Base-by-base conservation (phyloP, 768 basidiomycete species). In the Podaxis sp. region DNA sequence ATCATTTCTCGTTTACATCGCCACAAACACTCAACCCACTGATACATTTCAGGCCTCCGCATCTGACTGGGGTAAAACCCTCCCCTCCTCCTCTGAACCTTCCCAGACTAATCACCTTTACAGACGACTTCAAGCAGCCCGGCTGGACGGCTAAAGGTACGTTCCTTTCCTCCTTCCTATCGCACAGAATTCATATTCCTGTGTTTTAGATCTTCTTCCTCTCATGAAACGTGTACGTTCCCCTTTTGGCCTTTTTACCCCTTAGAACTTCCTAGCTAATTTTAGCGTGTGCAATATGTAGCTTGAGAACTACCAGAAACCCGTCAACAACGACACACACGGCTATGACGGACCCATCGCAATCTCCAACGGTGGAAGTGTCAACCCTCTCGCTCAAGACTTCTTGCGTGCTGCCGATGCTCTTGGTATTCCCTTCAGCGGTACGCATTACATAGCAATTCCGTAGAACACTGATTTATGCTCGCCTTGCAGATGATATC, bases 221-320 rank as follows among this genome's bases (percentile, higher is more conserved):
- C 77, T 89, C 65, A 90, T 90, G 88, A 89, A 89, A 75, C 77
- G 87, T 56, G 85, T 84, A 63, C 40, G 59, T 48, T 28, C 1
- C 33, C 33, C 26, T 36, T 46, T 8, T 20, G 50, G 17, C 51
- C 20, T 4, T 7, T 13, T 4, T 38, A 44, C 11, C 10, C n/a
- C 15, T 20, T 8, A 13, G n/a, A 46, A 46, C 33, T 33, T 33
- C 33, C 33, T 33, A 46, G 44, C 44, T 46, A 17, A 46, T 46
- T n/a, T 58, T 13, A n/a, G 22, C n/a, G 20, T 22, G 13, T 50
- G 20, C 49, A 50, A 11, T 66, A 87, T n/a, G n/a, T n/a, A n/a
- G 82, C 76, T 89, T 60, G 88, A 90, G 80, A 88, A 89, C 76
- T 89, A 90, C 71, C 88, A 89, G 79, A 88, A 88, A 75, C 87